These are phyloP conservation scores for Penicillium sp. DNA, from an alignment of 2,329 filamentous ascomycete genomes.

Conservation along the genomic window DNA sequence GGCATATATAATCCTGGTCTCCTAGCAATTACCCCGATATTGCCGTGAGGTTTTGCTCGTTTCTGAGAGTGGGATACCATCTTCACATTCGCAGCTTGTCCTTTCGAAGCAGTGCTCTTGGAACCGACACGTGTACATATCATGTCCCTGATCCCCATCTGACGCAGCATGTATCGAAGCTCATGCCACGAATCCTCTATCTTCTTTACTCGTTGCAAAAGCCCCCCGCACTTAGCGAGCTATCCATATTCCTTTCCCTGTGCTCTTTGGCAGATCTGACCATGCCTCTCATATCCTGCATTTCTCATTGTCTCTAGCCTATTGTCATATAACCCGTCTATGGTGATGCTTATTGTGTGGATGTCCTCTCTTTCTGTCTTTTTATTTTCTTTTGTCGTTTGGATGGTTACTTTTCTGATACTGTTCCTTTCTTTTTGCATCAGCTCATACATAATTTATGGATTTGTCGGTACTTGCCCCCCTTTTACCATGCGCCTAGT, in stretches of 20 bases:
- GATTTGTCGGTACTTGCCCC: background rate
- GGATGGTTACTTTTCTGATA: constrained; percentile 1
- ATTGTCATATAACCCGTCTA: constrained; percentile 13
- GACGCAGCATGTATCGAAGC: constrained; percentile 16
- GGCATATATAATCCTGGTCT: constrained; percentile 31
- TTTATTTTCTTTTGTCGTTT: constrained; percentile 12
- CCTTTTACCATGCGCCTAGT: background rate
- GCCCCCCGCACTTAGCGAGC: constrained; percentile 16
- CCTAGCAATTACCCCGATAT: constrained; percentile 11
- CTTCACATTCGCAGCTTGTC: constrained; percentile 20
- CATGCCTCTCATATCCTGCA: constrained; percentile 9
- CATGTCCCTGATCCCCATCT: constrained; percentile 14
- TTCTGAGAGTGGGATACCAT: background rate
- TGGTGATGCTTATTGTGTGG: constrained; percentile 15
- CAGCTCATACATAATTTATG: constrained; percentile 9
- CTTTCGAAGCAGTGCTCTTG: constrained; percentile 12
- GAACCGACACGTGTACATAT: constrained; percentile 27
- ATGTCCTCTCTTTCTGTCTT: constrained; percentile 8
- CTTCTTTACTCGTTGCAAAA: constrained; percentile 9
- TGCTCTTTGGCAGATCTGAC: constrained; percentile 6
- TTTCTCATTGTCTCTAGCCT: constrained; percentile 7
- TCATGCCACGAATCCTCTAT: constrained; percentile 12
- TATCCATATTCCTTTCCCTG: constrained; percentile 10
- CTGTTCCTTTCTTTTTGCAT: background rate
- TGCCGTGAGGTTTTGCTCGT: constrained; percentile 4